A percentile compares a stretch with the other conserved stretches of the same genome.
These are phyloP conservation scores for Stenogyne calaminthoides DNA, from an alignment of 305 asterid species.

Conservation along the genomic window DNA sequence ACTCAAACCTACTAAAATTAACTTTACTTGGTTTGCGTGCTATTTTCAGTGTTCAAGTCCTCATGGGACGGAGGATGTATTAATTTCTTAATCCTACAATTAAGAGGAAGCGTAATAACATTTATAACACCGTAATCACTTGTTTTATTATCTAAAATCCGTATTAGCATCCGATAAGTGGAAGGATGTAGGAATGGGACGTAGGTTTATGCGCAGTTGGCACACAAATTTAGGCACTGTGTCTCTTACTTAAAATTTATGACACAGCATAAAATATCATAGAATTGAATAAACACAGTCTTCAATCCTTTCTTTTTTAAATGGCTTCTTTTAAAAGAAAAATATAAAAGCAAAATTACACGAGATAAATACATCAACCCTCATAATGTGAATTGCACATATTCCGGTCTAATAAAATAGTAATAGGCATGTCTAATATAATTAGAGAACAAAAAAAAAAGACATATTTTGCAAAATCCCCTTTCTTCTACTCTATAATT, in stretches of 20 bases:
- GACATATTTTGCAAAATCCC: background rate
- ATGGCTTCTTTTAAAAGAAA: background rate
- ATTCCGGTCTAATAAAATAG: background rate
- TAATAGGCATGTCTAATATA: background rate
- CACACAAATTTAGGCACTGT: conserved; percentile 31
- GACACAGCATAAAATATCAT: conserved; percentile 7
- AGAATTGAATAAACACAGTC: background rate
- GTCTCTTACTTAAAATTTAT: background rate
- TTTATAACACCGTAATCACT: background rate
- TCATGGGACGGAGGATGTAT: no score
- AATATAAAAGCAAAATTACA: background rate
- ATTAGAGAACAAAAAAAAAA: background rate
- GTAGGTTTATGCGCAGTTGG: conserved; percentile 20
- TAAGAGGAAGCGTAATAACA: background rate
- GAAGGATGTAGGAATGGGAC: conserved; percentile 12
- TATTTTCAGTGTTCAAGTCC: no score
- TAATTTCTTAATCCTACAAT: background rate
- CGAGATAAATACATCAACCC: background rate
- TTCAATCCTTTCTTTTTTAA: background rate
- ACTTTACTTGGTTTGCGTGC: no score
- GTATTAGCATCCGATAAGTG: conserved; percentile 1
- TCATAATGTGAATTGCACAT: background rate
- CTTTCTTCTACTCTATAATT: background rate
- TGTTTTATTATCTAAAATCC: background rate
- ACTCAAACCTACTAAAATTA: no score